Conservation (phyloP, 2,329 filamentous ascomycete genomes). For the Ceratocystis colombiana region DNA sequence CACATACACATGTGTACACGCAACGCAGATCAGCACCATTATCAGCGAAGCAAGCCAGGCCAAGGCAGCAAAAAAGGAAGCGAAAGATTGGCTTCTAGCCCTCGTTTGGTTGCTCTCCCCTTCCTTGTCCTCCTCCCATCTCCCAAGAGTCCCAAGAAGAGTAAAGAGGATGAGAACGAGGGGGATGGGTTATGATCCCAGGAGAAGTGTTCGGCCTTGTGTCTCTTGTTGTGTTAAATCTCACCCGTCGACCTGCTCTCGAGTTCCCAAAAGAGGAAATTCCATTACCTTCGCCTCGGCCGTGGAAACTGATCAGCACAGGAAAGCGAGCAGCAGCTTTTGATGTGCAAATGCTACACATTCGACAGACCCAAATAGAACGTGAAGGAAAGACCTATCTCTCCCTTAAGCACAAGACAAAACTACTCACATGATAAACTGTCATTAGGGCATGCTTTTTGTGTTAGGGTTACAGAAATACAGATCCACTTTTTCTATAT, state of each 20-base stretch:
- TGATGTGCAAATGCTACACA: no score
- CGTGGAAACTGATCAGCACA: no score
- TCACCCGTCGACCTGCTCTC: not conserved
- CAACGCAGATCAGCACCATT: constrained; percentile 5
- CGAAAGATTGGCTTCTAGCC: constrained; percentile 10
- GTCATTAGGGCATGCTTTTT: no score
- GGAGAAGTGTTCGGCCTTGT: not conserved
- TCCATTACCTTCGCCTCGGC: not conserved
- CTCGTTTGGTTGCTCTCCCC: not conserved
- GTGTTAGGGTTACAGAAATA: no score
- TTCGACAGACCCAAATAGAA: no score
- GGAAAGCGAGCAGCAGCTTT: no score
- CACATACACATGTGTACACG: not conserved
- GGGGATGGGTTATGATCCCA: constrained; percentile 1
- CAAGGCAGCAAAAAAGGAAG: not conserved
- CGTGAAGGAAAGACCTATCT: no score
- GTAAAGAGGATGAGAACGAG: not conserved
- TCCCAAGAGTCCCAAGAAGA: constrained; percentile 7
- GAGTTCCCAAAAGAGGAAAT: constrained; percentile 6
- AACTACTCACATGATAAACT: no score
- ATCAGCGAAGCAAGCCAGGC: not conserved
- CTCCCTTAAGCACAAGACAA: no score
- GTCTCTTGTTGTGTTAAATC: not conserved
- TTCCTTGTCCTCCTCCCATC: not conserved
- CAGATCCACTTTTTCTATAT: no score